These are phyloP conservation scores for Turritis glabra DNA, from an alignment of 345 rosid genomes.

Conservation along the genomic window DNA sequence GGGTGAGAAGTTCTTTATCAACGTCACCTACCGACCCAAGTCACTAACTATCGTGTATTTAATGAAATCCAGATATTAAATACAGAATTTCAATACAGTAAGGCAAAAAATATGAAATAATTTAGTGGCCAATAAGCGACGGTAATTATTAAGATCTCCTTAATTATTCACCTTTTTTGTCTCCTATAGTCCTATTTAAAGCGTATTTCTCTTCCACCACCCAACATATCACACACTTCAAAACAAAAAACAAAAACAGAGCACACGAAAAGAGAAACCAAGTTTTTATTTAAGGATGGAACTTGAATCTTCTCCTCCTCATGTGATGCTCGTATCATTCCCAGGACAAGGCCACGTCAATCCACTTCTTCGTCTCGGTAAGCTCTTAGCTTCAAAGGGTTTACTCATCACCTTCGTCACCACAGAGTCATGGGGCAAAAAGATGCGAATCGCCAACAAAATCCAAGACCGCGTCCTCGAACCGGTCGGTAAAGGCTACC, in stretches of 20 bases:
- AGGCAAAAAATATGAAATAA: background rate
- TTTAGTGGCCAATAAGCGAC: background rate
- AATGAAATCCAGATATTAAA: background rate
- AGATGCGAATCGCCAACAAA: constrained; percentile 54
- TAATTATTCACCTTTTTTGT: background rate
- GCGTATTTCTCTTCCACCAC: background rate
- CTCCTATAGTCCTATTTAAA: constrained; percentile 25
- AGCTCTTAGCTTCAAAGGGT: constrained; percentile 78
- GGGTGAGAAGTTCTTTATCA: background rate
- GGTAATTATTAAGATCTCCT: background rate
- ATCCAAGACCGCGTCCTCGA: constrained; percentile 45
- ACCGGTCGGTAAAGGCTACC: constrained; percentile 63
- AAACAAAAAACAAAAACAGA: background rate
- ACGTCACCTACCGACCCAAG: constrained; percentile 5
- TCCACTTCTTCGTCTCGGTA: constrained; percentile 79
- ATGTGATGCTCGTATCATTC: constrained; percentile 74
- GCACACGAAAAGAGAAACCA: background rate
- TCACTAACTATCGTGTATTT: too few species aligned
- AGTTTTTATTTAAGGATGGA: constrained; percentile 35
- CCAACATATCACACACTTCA: background rate
- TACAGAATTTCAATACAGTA: background rate
- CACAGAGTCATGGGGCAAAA: constrained; percentile 49
- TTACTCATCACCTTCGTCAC: constrained; percentile 70
- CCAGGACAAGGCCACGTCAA: constrained; percentile 86
- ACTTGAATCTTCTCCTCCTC: constrained; percentile 41